Base-by-base conservation (phyloP, 2,329 filamentous ascomycete genomes). In the Sclerotinia glacialis region DNA sequence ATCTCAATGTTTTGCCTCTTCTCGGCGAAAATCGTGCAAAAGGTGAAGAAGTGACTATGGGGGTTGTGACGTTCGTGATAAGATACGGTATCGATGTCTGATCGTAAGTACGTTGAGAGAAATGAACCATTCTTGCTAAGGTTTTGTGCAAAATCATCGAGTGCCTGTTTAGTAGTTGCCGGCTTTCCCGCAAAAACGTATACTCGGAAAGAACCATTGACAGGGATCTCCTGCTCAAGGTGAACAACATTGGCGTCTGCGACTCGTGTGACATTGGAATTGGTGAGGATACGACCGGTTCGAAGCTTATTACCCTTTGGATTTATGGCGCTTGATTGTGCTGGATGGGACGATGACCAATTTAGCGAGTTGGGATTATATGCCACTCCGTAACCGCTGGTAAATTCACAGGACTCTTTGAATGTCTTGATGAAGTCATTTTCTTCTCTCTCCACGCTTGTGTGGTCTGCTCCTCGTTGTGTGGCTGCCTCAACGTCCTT, bases 401-500 rank as follows among this genome's bases (percentile, higher is more conserved):
- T 97, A 78, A 97, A 96, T 75, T 95, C 92, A 81, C 93, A 97
- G 40, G 88, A 87, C 67, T 91, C 91, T 77, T 97, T 97, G 83
- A 97, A 97, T 0, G 89, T 92, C 79, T 89, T 89, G 76, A 96
- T 86, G 76, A 97, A 97, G 14, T 90, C 87, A 74, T 93, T 93
- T 67, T 91, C 88, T 56, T 86, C 82, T 5, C 76, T 75, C 6
- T 68, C 70, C 14, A 37, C 26, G 1, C 67, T 62, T 5, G 75
- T 72, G n/a, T 64, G 59, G 67, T 79, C 76, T 3, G 62, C 74
- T 31, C 68, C 70, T 71, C 70, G 64, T 71, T 73, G 69, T 11
- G 85, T 85, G 3, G 91, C 91, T 40, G 86, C 86, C 58, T 87
- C 83, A 12, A 94, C 89, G 76, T 93, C 90, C 67, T 84, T 85